Conservation (phyloP, 441 rosid genomes). For the Pelargonium myrrhifolium region DNA sequence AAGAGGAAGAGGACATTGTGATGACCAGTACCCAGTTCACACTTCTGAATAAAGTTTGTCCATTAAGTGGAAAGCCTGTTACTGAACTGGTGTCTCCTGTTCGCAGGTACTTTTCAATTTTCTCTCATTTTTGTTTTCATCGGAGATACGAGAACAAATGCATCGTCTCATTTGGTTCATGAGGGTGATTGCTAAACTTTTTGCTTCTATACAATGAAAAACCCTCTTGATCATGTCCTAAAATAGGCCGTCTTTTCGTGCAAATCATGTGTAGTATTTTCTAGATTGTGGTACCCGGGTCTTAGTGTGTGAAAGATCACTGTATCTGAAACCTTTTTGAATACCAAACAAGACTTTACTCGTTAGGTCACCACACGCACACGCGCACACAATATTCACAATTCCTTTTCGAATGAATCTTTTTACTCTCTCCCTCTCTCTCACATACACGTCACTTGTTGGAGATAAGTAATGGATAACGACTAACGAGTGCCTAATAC, state of each 20-base stretch:
- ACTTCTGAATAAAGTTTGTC: conserved; percentile 66
- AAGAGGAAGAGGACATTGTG: conserved; percentile 80
- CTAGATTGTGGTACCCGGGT: too few species aligned
- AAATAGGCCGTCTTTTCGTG: too few species aligned
- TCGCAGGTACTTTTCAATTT: conserved; percentile 52
- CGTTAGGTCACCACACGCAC: background rate
- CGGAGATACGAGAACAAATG: background rate
- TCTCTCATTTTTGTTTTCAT: background rate
- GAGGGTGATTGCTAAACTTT: background rate
- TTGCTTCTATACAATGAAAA: background rate
- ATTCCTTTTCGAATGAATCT: too few species aligned
- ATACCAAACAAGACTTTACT: background rate
- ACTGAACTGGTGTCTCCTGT: conserved; percentile 71
- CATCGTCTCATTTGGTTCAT: background rate
- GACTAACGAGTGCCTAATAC: too few species aligned
- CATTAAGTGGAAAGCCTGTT: conserved; percentile 73
- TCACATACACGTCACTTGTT: too few species aligned
- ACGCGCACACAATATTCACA: too few species aligned
- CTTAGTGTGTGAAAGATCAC: background rate
- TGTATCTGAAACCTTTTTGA: background rate
- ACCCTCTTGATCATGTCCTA: too few species aligned
- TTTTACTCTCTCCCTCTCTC: background rate
- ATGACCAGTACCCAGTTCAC: conserved; percentile 82
- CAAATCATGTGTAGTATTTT: too few species aligned
- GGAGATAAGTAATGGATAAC: too few species aligned